Evolutionary conservation across 495 filamentous ascomycete species (phyloP), one percentile per base, ranked within the genome.

Genomic region (Neurospora sp.): DNA sequence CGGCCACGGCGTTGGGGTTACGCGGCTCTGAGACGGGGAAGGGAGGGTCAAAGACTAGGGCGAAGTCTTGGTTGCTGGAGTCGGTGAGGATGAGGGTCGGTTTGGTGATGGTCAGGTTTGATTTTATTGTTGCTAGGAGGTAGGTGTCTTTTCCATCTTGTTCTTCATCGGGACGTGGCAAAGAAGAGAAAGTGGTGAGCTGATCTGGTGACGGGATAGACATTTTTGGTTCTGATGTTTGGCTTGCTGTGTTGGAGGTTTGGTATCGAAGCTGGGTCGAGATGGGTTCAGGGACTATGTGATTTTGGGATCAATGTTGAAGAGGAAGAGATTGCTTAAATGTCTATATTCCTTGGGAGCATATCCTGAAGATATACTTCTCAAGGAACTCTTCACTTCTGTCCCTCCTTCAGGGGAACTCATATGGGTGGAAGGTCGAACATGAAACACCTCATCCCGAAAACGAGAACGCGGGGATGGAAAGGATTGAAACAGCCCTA

Each of bases 51-150:
- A 82, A 85, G 18, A 82, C 79, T 4, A 85, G 78, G 1, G 83
- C 83, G 73, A 85, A 85, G 42, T 81, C 77, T 20, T 70, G 69
- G 39, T 70, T 71, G 20, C 71, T 35, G 12, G 74, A 39, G 77
- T 85, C 83, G 41, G 76, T 72, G 9, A 78, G 81, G 70, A 86
- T 79, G 2, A 85, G 74, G 8, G 84, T 86, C 2, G 84, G 83
- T 70, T 85, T 82, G 4, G 79, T 85, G 72, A 86, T 82, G n/a
- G 84, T 85, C 80, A 86, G 84, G 80, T 85, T 79, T 62, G 84
- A 78, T 20, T 81, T 81, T 48, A 86, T 77, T 39, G 84, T 78
- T n/a, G 79, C 83, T 1, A 86, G 73, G 38, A 86, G 81, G 75
- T 76, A 84, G 75, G 78, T 80, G 7, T 72, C 69, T 38, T 74